Evolutionary conservation across 2,329 filamentous ascomycete genomes (phyloP), one percentile per base, ranked within the genome.

Genomic region (Pseudocercospora fijiensis): DNA sequence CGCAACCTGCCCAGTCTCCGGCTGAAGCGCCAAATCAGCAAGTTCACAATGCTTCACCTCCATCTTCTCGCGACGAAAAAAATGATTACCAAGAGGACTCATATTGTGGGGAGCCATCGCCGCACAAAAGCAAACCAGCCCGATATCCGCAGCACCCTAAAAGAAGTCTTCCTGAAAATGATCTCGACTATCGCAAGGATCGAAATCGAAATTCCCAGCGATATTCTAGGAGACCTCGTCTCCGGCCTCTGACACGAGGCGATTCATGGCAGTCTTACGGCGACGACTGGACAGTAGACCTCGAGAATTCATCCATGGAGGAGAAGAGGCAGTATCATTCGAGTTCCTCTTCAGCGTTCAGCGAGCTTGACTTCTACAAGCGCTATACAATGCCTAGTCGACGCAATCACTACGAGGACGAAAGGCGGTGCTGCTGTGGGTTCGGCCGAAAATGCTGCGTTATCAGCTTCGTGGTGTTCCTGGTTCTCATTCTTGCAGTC

Each of bases 401-500:
- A 10, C 37, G 49, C 8, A 49, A 41, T 20, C 10, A 56, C 13
- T 41, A 61, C 16, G 27, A 61, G 13, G 60, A 65, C 6, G 22
- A 55, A 16, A 63, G 63, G 49, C 41, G 60, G 4, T 51, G 58
- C 24, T 67, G 65, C 47, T 67, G 65, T 52, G 60, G 58, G 33
- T 20, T 27, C 11, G 58, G 57, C n/a, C 28, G 60, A 49, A 57
- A 70, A 47, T 64, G 69, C 27, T 63, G 37, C 37, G 37, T 75
- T 8, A 66, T 70, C 60, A 57, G 63, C 20, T 51, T 61, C 20
- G 57, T 68, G 33, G 52, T 63, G 26, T 49, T 68, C 59, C 67
- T 74, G 28, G 24, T 69, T 28, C 58, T 70, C 27, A 65, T 65
- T 43, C 63, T 71, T 27, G 61, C 63, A 30, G 63, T 67, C 30